Evolutionary conservation across 2,329 filamentous ascomycete genomes (phyloP), one percentile per base, ranked within the genome.

Genomic region (Fusarium brevicatenulatum): DNA sequence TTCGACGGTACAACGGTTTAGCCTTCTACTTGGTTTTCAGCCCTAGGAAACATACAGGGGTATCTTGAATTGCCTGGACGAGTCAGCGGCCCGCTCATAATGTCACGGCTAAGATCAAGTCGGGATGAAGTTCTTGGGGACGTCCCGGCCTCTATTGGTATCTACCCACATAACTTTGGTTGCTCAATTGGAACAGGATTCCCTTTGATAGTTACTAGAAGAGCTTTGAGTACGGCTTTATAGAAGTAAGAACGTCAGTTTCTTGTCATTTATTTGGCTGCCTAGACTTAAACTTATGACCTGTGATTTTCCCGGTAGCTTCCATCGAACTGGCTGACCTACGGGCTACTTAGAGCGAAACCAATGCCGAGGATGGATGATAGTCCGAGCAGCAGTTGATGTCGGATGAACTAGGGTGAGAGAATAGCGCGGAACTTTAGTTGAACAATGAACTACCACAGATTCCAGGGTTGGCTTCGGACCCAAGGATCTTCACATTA

Each of bases 1-100:
- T 21, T 7, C 0, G 7, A 53, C 8, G 8, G 4, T 21, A 13
- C 9, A 4, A 12, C 13, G 7, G 15, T 3, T 4, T 9, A 7
- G 9, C 16, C 19, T 13, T 7, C 10, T 18, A 28, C 9, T 7
- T 18, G 1, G 15, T 12, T 21, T n/a, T 13, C 50, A 54, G 34
- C 23, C 23, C 34, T n/a, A n/a, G 19, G 6, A 7, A 13, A 7
- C 16, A 2, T 11, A 1, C 23, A 54, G 34, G 50, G 34, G 34
- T 54, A 28, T 40, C 10, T 28, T 28, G 34, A 15, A 18, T n/a
- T 18, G 15, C 13, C 32, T 23, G 13, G 12, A 19, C 21, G 12
- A 15, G 10, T 18, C 19, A 18, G 34, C 7, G 34, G 50, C 5
- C n/a, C 32, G 11, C 32, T 25, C 16, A 11, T 19, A 7, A 50